Evolutionary conservation across 164 flowering plant genomes (phyloP).

Genomic region (Liriodendron chinense): DNA sequence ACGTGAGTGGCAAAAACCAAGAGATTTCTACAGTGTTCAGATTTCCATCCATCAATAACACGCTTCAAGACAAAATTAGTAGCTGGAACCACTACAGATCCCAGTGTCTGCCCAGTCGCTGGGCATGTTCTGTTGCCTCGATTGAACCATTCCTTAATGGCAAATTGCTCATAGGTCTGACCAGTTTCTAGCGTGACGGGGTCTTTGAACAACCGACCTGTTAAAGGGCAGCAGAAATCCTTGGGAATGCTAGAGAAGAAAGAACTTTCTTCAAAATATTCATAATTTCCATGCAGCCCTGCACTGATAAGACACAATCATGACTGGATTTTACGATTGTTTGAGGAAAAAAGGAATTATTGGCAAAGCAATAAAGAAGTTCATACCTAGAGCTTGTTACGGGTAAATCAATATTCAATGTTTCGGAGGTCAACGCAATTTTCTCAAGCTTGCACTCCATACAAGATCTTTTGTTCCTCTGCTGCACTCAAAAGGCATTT

Average conservation of each 20-base stretch:
- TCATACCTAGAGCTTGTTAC: constrained; percentile 5
- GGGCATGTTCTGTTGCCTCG: constrained; percentile 62
- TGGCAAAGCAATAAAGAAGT: not conserved
- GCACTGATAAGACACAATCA: constrained; percentile 20
- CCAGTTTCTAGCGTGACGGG: constrained; percentile 84
- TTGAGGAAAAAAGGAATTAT: not conserved
- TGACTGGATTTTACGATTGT: not conserved
- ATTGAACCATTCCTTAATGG: constrained; percentile 56
- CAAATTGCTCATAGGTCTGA: constrained; percentile 58
- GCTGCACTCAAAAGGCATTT: constrained; percentile 26
- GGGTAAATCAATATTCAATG: not conserved
- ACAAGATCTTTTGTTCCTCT: constrained; percentile 16
- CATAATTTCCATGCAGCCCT: constrained; percentile 28
- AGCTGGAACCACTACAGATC: constrained; percentile 36
- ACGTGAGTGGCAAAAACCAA: constrained; percentile 33
- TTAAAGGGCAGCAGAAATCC: constrained; percentile 65
- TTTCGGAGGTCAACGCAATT: not conserved
- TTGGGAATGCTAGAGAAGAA: constrained; percentile 40
- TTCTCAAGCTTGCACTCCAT: constrained; percentile 31
- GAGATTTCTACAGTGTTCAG: constrained; percentile 32
- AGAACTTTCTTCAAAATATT: constrained; percentile 25
- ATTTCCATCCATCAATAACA: constrained; percentile 55
- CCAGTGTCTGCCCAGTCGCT: constrained; percentile 43
- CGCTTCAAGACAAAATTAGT: constrained; percentile 57
- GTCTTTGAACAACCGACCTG: constrained; percentile 56